These are phyloP conservation scores for Pythium pyrilobum DNA, from an alignment of 352 stramenopile genomes.

Conservation along the genomic window DNA sequence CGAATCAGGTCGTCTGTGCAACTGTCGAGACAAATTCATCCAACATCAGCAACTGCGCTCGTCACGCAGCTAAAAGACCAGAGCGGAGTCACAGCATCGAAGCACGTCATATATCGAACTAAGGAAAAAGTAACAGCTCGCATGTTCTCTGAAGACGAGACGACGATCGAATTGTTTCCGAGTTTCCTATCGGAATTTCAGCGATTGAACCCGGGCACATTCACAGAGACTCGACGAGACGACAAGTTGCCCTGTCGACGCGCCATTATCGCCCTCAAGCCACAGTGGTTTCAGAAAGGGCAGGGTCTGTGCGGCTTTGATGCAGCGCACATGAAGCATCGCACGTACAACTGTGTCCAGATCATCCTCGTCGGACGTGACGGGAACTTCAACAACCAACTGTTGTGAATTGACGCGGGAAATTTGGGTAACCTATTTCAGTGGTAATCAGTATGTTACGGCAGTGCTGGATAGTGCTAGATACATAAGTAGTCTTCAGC, in stretches of 20 bases:
- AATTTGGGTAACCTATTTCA: too few species aligned
- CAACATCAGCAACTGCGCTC: not conserved
- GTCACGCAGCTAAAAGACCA: not conserved
- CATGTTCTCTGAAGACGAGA: not conserved
- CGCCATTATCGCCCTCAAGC: conserved; percentile 11
- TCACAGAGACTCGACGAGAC: not conserved
- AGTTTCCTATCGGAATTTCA: not conserved
- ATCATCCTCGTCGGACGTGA: conserved; percentile 19
- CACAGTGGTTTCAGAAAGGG: not conserved
- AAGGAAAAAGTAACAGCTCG: not conserved
- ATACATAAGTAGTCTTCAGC: too few species aligned
- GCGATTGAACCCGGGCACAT: not conserved
- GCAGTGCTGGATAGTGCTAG: too few species aligned
- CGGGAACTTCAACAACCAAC: conserved; percentile 17
- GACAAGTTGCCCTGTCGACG: not conserved
- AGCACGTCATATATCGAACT: not conserved
- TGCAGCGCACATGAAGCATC: conserved; percentile 24
- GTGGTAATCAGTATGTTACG: too few species aligned
- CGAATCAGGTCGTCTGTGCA: not conserved
- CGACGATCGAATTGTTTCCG: not conserved
- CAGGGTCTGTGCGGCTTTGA: conserved; percentile 15
- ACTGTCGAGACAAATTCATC: not conserved
- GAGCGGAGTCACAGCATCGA: not conserved
- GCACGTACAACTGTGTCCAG: conserved; percentile 21
- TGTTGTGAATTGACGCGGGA: too few species aligned